Conservation (phyloP, 805 yeast species). For the Kregervanrija pseudodelftensis region DNA sequence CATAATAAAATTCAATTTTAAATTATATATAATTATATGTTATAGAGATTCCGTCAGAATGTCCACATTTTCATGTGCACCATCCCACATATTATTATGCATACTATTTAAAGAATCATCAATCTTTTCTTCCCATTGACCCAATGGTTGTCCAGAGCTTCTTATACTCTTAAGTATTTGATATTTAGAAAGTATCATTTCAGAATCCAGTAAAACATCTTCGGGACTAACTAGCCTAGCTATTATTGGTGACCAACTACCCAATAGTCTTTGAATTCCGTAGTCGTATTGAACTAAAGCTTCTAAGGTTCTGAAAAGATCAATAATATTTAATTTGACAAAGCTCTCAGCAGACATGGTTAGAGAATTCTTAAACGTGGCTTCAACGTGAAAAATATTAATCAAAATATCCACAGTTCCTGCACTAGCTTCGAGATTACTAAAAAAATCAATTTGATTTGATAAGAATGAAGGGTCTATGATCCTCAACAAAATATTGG, state of each 20-base stretch:
- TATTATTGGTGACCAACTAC: slow-evolving; percentile 15
- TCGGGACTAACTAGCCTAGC: neutral
- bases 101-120: too few species aligned
- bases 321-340: slow-evolving; percentile 12
- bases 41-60: too few species aligned
- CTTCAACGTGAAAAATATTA: neutral
- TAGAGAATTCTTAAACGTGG: neutral
- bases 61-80: too few species aligned
- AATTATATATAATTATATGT: neutral
- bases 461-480: too few species aligned
- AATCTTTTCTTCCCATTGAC: neutral
- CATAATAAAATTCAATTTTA: neutral
- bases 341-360: slow-evolving; percentile 11
- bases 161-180: neutral
- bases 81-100: too few species aligned
- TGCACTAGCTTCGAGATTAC: too few species aligned
- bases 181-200: neutral
- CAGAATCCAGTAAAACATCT: neutral
- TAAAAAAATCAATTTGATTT: too few species aligned
- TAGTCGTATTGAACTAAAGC: slow-evolving; percentile 16
- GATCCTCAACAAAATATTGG: too few species aligned
- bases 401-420: too few species aligned
- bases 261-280: slow-evolving; percentile 19
- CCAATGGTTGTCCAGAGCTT: neutral
- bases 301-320: slow-evolving; percentile 7